These are phyloP conservation scores for Leccinum pallidistipes DNA, from an alignment of 1,284 basidiomycete species.

Conservation along the genomic window DNA sequence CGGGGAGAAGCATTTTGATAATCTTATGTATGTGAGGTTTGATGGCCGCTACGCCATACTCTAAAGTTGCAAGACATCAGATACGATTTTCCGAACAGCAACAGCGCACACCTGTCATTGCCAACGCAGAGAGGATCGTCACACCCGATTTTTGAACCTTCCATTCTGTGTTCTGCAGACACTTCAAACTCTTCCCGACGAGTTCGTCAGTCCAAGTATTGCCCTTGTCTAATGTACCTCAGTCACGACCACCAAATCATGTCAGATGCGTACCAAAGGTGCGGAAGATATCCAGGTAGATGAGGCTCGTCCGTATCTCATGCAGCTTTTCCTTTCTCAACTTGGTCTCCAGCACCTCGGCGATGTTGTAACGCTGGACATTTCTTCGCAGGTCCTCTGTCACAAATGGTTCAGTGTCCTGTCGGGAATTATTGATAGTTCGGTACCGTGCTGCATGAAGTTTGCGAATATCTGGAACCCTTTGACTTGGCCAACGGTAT, in stretches of 20 bases:
- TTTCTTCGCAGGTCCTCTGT: constrained; percentile 21
- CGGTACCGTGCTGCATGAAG: constrained; percentile 25
- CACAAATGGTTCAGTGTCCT: constrained; percentile 3
- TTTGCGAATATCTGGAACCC: constrained; percentile 31
- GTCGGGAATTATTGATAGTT: not conserved
- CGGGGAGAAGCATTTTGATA: constrained; percentile 18
- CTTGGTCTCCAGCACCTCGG: constrained; percentile 18
- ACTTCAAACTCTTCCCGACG: constrained; percentile 12
- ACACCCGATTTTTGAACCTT: constrained; percentile 29
- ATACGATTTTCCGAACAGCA: not conserved
- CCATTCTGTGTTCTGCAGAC: constrained; percentile 14
- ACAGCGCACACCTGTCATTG: constrained; percentile 18
- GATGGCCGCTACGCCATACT: constrained; percentile 18
- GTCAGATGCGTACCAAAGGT: too few relatives aligned
- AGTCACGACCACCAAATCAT: too few relatives aligned
- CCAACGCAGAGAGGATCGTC: constrained; percentile 24
- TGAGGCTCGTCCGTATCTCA: constrained; percentile 24
- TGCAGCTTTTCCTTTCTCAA: constrained; percentile 13
- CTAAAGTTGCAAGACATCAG: constrained; percentile 11
- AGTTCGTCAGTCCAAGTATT: constrained; percentile 13
- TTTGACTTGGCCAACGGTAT: constrained; percentile 27
- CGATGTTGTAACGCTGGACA: constrained; percentile 17
- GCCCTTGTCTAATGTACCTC: constrained; percentile 3
- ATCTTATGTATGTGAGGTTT: constrained; percentile 11
- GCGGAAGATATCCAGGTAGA: constrained; percentile 1